Base-by-base conservation (phyloP, 1,284 basidiomycete genomes). In the Hymenochaete sp. region DNA sequence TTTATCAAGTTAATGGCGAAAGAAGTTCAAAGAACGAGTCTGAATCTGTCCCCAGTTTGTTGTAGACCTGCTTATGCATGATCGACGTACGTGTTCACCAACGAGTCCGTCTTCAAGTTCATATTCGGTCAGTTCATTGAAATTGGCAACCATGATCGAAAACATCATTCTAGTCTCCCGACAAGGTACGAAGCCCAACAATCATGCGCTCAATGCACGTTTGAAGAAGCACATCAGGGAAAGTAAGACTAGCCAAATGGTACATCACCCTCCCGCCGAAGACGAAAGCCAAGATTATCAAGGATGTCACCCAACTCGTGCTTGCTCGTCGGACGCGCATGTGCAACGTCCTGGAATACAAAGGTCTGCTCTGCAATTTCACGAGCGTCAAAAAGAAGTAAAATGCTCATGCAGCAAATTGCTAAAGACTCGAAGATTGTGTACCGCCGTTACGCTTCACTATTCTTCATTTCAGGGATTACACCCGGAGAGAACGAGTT, bases 291-390 rank as follows among this genome's bases (percentile, higher is more conserved):
- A 98, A 99, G 79, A 98, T 98, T 59, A 88, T 98, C 56, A 98
- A 98, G 71, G 96, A 99, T 63, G 95, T 98, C 21, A 99, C 96
- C 0, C 96, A 99, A 67, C 78, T 98, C 38, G 96, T 99, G 13
- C 77, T 99, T 19, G 93, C 93, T 36, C 78, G 96, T 37, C 77
- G 96, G 53, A 97, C 96, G 42, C 75, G 93, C 55, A 99, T 98
- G 96, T 98, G 95, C 66, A 99, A 99, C 67, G 93, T 99, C 61
- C 67, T 99, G 42, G 96, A 99, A 63, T 98, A 98, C 75, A 98
- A 98, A 71, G 93, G 93, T 91, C 53, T 10, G 28, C 28, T 31
- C 28, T 31, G 10, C 9, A 14, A 31, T 31, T 48, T 24, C 18
- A n/a, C 45, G 31, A 18, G 5, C 39, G n/a, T 13, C 19, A 31